A percentile compares a stretch with the other conserved stretches of the same genome.
Evolutionary conservation across 306 rosid species (phyloP).

Genomic region (Prunus mongolica): DNA sequence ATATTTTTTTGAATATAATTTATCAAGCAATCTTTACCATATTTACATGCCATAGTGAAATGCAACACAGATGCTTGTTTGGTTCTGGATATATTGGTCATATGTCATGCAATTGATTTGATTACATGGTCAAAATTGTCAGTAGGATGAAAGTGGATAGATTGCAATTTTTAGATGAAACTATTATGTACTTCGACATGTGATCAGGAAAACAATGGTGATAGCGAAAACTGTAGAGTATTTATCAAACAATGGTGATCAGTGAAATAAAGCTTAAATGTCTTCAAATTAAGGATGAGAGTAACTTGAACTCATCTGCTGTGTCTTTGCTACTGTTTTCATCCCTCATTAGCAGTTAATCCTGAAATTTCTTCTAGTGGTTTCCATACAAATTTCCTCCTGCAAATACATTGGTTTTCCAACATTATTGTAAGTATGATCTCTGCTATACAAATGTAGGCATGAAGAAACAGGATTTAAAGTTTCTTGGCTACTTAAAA

Average conservation of each 20-base stretch:
- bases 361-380: constrained; percentile 85
- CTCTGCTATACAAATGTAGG: neutral
- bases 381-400: constrained; percentile 88
- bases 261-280: neutral
- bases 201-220: neutral
- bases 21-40: neutral
- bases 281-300: neutral
- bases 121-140: neutral
- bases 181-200: neutral
- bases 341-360: constrained; percentile 35
- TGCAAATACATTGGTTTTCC: constrained; percentile 20
- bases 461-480: neutral
- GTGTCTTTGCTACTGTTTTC: constrained; percentile 1
- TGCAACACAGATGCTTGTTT: neutral
- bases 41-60: neutral
- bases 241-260: neutral
- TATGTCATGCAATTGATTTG: neutral
- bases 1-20: constrained; percentile 21
- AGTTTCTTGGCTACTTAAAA: neutral
- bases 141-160: neutral
- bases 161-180: neutral
- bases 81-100: neutral
- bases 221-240: neutral
- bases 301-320: neutral
- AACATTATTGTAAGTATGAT: neutral